Base-by-base conservation (phyloP, 2,329 filamentous ascomycete genomes). In the Achaetomium macrosporum region DNA sequence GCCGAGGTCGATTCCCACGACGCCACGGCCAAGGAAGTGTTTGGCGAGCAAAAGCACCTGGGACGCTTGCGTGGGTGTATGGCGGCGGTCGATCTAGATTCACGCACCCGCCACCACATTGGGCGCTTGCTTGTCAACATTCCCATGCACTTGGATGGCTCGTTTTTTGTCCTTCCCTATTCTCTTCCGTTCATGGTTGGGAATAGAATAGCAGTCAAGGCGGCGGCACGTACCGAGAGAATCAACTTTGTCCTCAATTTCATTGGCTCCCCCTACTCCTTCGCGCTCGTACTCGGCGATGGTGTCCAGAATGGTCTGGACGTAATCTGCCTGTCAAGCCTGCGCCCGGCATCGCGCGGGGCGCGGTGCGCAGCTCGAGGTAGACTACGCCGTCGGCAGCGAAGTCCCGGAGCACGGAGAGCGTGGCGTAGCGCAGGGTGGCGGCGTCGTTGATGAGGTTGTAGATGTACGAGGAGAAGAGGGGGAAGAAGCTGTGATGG, bases 401-500 rank as follows among this genome's bases (percentile, higher is more conserved):
- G 63, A 93, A 95, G 61, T 83, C 78, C 17, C 71, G 56, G 7
- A 90, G 74, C 42, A 91, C 87, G 5, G 79, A 76, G 40, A 69
- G 72, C 1, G 87, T 90, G 25, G 86, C 81, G 61, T 80, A 76
- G 39, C 70, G 72, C 44, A 89, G 71, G 58, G 82, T 81, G 3
- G 74, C 68, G 11, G 76, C 68, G 61, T 87, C 81, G 62, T 81
- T 82, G 69, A 87, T 78, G 35, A 95, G 82, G 54, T 79, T 76
- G 70, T 93, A 92, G 60, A 91, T 92, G 66, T 90, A 90, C 41
- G 78, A 84, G 25, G 83, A 85, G 70, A 92, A 92, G 15, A 90
- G 75, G 2, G 83, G 83, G 64, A 91, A 90, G 76, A 90, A 90
- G 39, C 86, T 86, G 46, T 30, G 33, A 8, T 15, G 33, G 2